A percentile compares a stretch with the other conserved stretches of the same genome.
phyloP scores from a whole-genome alignment of 192 early-diverging fungal genomes.

The Dissophora globulifera region DNA sequence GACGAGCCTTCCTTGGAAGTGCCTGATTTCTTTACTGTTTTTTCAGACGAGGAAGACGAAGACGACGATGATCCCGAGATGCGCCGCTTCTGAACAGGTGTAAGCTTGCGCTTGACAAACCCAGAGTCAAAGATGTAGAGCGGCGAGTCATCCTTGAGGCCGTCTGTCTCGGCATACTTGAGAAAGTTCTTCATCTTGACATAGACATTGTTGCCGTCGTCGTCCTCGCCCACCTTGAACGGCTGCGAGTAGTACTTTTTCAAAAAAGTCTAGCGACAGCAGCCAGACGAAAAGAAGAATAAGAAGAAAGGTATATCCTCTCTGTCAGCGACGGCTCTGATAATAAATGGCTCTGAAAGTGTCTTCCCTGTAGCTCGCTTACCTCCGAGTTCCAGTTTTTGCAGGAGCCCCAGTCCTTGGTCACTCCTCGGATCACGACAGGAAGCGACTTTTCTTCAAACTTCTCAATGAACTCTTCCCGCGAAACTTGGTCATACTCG shows the following conservation, averaged over 20 bases:
- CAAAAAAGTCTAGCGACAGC: slow-evolving; percentile 55
- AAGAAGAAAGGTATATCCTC: too few relatives aligned
- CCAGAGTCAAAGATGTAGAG: slow-evolving; percentile 85
- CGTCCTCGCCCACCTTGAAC: slow-evolving; percentile 86
- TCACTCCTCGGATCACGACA: slow-evolving; percentile 69
- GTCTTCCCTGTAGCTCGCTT: too few relatives aligned
- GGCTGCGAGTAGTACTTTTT: slow-evolving; percentile 66
- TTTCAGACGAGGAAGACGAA: slow-evolving; percentile 31
- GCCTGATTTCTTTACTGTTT: neutral
- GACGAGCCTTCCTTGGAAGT: neutral
- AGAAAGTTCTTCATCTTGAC: slow-evolving; percentile 72
- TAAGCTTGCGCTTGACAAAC: slow-evolving; percentile 62
- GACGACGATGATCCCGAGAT: slow-evolving; percentile 39
- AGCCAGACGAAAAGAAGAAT: too few relatives aligned
- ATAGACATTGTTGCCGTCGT: slow-evolving; percentile 74
- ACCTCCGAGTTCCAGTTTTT: slow-evolving; percentile 68
- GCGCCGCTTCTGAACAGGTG: slow-evolving; percentile 35
- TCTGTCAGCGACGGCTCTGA: too few relatives aligned
- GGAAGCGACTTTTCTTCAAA: slow-evolving; percentile 66
- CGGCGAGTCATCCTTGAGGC: slow-evolving; percentile 72
- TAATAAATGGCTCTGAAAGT: too few relatives aligned
- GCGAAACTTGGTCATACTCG: slow-evolving; percentile 61
- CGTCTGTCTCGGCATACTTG: slow-evolving; percentile 61
- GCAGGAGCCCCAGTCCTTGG: slow-evolving; percentile 65
- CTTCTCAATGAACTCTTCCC: slow-evolving; percentile 66